Base-by-base conservation (phyloP, 495 filamentous ascomycete species). In the Pseudoneurospora amorphoporcata region DNA sequence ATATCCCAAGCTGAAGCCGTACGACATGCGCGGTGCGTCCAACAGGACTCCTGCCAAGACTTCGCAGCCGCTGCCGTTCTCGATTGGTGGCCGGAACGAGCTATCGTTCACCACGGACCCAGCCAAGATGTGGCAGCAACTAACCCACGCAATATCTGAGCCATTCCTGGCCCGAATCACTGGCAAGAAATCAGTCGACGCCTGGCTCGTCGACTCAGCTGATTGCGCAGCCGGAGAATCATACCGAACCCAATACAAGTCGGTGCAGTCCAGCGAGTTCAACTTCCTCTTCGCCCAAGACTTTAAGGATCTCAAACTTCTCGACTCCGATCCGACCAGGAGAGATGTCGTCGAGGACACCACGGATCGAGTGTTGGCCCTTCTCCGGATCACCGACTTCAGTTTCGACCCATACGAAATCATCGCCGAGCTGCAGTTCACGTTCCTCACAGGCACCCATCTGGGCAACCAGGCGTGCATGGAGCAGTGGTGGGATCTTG, bases 381-480 rank as follows among this genome's bases (percentile, higher is more conserved):
- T 77, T 0, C 76, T 83, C 10, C 72, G 75, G 39, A 70, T 37
- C 23, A 43, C 38, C 12, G 29, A 39, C 40, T n/a, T 38, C 47
- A 69, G 8, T 3, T 72, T 74, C 43, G 69, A 65, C 3, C 80
- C 81, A 69, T 72, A 75, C 78, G 90, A 87, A 72, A 75, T 98
- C 4, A 80, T 96, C n/a, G 95, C 94, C 47, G 94, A 98, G 77
- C 76, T 98, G 53, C 93, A 98, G 76, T 91, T 96, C 76, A 86
- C 89, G 42, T 98, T 95, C 81, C 76, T 98, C 5, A 92, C 91
- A 78, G 90, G 93, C 12, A 83, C 94, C 72, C 92, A 91, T 35
- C 84, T 98, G 58, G 91, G 91, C 79, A 98, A 96, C 78, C 87
- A 90, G 74, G 94, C 93, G 1, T 97, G 92, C 77, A 84, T 94